Evolutionary conservation across 148 eudicot species (phyloP).

Genomic region (Heliamphora exappendiculata): DNA sequence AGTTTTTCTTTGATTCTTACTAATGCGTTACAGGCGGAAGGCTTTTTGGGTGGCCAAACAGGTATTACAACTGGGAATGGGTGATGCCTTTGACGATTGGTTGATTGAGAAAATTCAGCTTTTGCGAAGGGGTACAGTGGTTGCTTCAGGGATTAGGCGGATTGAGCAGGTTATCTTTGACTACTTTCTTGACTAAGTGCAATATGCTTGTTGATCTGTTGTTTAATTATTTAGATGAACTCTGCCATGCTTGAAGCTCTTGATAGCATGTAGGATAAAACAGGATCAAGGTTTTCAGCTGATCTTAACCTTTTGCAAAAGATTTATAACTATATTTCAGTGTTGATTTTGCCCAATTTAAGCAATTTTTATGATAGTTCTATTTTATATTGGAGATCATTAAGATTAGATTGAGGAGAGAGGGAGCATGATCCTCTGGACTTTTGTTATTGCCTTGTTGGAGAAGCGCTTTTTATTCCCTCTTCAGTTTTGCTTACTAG

Average conservation of each 20-base stretch:
- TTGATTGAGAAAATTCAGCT: slow-evolving; percentile 88
- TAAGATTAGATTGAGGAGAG: background rate
- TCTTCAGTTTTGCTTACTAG: background rate
- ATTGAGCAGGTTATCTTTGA: slow-evolving; percentile 64
- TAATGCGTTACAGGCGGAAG: slow-evolving; percentile 55
- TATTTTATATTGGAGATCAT: background rate
- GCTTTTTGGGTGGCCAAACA: slow-evolving; percentile 98
- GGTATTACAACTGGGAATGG: slow-evolving; percentile 93
- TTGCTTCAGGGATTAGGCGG: slow-evolving; percentile 82
- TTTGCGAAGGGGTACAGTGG: slow-evolving; percentile 73
- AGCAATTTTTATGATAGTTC: background rate
- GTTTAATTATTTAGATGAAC: background rate
- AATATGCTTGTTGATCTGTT: slow-evolving; percentile 4
- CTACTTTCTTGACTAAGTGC: background rate
- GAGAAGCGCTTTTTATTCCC: background rate
- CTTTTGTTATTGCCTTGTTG: background rate
- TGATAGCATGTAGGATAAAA: slow-evolving; percentile 8
- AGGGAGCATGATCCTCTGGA: background rate
- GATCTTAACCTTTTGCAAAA: background rate
- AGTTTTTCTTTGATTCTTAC: slow-evolving; percentile 6
- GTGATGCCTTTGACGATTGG: slow-evolving; percentile 99
- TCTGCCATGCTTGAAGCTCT: background rate
- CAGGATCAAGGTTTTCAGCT: slow-evolving; percentile 1
- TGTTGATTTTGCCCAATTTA: background rate
- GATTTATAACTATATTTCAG: background rate